These are phyloP conservation scores for Solanum etuberosum DNA, from an alignment of 257 asterid genomes.

Conservation along the genomic window DNA sequence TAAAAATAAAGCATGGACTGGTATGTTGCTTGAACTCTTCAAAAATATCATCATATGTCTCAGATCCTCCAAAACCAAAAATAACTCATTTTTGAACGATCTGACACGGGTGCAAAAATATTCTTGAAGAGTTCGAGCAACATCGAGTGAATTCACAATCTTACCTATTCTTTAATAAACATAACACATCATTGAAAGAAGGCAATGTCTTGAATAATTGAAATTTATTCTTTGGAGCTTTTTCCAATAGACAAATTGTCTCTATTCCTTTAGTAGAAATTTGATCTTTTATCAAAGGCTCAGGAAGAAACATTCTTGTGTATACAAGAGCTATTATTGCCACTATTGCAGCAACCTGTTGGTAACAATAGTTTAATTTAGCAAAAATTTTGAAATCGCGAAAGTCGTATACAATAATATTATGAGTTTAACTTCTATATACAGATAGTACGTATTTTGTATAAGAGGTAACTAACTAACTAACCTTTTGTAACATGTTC, in stretches of 20 bases:
- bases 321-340: conserved; percentile 51
- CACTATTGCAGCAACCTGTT: conserved; percentile 64
- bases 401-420: neutral
- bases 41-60: neutral
- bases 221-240: conserved; percentile 34
- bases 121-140: neutral
- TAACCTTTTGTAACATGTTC: neutral
- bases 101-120: rapidly evolving
- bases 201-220: conserved; percentile 44
- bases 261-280: conserved; percentile 21
- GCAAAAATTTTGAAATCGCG: neutral
- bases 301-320: conserved; percentile 69
- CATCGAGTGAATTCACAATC: neutral
- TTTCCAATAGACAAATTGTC: conserved; percentile 45
- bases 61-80: neutral
- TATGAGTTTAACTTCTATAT: neutral
- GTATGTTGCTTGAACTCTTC: neutral
- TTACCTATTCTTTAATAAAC: conserved; percentile 59
- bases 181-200: conserved; percentile 43
- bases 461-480: neutral
- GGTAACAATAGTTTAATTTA: neutral
- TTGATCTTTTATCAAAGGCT: conserved; percentile 24
- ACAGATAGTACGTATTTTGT: neutral
- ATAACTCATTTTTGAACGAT: rapidly evolving
- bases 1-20: neutral